Conservation (phyloP, 2,329 filamentous ascomycete genomes). For the Neospermospora avenae region DNA sequence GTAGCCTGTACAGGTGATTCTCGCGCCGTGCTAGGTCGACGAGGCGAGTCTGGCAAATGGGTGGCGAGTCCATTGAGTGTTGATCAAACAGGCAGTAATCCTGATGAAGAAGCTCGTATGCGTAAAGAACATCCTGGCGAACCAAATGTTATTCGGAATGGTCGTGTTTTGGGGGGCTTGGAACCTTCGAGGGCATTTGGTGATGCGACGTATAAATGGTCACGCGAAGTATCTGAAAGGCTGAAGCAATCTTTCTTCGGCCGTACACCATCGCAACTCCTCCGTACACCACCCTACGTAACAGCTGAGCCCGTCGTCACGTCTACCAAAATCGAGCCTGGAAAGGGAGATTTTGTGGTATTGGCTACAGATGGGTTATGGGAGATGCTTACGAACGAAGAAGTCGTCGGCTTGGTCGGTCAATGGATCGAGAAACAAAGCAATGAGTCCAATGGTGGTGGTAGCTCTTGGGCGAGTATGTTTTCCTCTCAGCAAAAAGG, state of each 20-base stretch:
- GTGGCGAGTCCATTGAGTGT: slow-evolving; percentile 83
- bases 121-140: slow-evolving; percentile 86
- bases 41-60: slow-evolving; percentile 81
- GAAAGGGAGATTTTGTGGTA: slow-evolving; percentile 90
- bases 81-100: slow-evolving; percentile 90
- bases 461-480: slow-evolving; percentile 63
- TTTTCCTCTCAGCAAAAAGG: slow-evolving; percentile 50
- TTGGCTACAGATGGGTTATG: slow-evolving; percentile 95
- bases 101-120: slow-evolving; percentile 78
- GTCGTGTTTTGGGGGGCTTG: slow-evolving; percentile 84
- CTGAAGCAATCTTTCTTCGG: slow-evolving; percentile 87
- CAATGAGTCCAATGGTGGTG: slow-evolving; percentile 31
- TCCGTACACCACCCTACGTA: slow-evolving; percentile 94
- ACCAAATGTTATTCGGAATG: slow-evolving; percentile 80
- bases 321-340: slow-evolving; percentile 84
- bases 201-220: slow-evolving; percentile 97
- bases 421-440: slow-evolving; percentile 89
- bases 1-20: slow-evolving; percentile 96
- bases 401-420: slow-evolving; percentile 92
- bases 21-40: slow-evolving; percentile 85
- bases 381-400: slow-evolving; percentile 99
- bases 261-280: slow-evolving; percentile 67
- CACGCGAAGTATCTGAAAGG: slow-evolving; percentile 74
- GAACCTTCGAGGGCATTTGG: slow-evolving; percentile 95
- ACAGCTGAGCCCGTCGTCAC: slow-evolving; percentile 95